Evolutionary conservation across 2,329 filamentous ascomycete genomes (phyloP).

Genomic region (Trichoderma aggressivum): DNA sequence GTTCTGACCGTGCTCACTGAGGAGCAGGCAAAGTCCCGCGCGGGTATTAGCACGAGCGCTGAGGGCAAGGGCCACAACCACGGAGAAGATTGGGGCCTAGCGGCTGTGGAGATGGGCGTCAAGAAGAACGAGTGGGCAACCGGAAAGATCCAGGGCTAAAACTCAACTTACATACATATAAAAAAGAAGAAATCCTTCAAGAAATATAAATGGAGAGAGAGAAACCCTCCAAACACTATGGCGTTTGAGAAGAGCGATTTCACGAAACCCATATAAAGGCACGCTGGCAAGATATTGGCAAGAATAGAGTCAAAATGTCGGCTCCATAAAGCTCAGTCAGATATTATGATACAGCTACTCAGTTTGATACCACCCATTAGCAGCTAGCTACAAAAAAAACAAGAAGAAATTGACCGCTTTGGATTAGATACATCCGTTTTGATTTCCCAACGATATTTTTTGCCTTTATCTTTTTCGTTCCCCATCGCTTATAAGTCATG

Average conservation of each 20-base stretch:
- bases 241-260: background rate
- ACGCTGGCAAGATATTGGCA: background rate
- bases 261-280: background rate
- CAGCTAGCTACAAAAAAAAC: background rate
- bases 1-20: constrained; percentile 85
- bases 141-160: constrained; percentile 54
- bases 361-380: background rate
- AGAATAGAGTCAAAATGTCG: background rate
- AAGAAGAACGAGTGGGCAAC: constrained; percentile 83
- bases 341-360: background rate
- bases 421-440: background rate
- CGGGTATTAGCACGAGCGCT: constrained; percentile 80
- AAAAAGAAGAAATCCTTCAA: background rate
- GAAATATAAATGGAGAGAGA: background rate
- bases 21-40: constrained; percentile 80
- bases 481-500: background rate
- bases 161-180: background rate
- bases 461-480: background rate
- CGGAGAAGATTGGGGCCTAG: constrained; percentile 92
- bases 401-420: background rate
- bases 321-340: background rate
- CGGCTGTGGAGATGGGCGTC: constrained; percentile 88
- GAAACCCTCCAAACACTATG: background rate
- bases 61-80: constrained; percentile 74
- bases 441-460: background rate